A percentile compares a stretch with the other conserved stretches of the same genome.
phyloP scores from a whole-genome alignment of 2,329 filamentous ascomycete species.

The Fusarium sublunatum region DNA sequence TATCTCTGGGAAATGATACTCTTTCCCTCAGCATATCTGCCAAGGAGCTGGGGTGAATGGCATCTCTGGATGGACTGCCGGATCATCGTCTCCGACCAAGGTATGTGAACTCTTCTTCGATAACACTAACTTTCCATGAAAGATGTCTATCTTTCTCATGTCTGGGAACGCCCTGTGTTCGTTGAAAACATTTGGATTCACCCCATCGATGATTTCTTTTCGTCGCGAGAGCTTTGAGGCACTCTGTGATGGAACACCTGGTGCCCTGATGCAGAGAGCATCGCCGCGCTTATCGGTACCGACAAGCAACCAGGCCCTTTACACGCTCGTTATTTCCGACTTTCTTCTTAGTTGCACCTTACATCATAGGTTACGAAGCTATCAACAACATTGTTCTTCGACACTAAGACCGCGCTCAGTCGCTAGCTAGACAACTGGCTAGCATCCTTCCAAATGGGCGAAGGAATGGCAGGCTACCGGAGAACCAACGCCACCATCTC shows the following conservation, averaged over 20 bases:
- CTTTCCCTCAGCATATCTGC: too few relatives aligned
- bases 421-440: slow-evolving; percentile 2
- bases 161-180: slow-evolving; percentile 39
- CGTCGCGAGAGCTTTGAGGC: slow-evolving; percentile 11
- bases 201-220: slow-evolving; percentile 16
- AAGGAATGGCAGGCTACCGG: slow-evolving; percentile 2
- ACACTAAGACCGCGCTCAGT: slow-evolving; percentile 19
- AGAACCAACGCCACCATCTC: too few relatives aligned
- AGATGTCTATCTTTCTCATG: slow-evolving; percentile 39
- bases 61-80: slow-evolving; percentile 37
- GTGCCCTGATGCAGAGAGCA: slow-evolving; percentile 15
- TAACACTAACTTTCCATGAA: too few relatives aligned
- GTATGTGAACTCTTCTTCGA: too few relatives aligned
- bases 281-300: slow-evolving; percentile 16
- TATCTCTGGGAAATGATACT: too few relatives aligned
- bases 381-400: slow-evolving; percentile 4
- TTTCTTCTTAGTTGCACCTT: slow-evolving; percentile 36
- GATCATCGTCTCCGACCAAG: slow-evolving; percentile 37
- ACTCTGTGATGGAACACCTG: slow-evolving; percentile 19
- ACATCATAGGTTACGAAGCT: background rate
- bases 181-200: slow-evolving; percentile 2
- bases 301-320: slow-evolving; percentile 14
- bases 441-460: slow-evolving; percentile 19
- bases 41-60: slow-evolving; percentile 41
- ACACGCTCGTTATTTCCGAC: slow-evolving; percentile 22